phyloP scores from a whole-genome alignment of 805 yeast species.

The Ogataea minuta region DNA sequence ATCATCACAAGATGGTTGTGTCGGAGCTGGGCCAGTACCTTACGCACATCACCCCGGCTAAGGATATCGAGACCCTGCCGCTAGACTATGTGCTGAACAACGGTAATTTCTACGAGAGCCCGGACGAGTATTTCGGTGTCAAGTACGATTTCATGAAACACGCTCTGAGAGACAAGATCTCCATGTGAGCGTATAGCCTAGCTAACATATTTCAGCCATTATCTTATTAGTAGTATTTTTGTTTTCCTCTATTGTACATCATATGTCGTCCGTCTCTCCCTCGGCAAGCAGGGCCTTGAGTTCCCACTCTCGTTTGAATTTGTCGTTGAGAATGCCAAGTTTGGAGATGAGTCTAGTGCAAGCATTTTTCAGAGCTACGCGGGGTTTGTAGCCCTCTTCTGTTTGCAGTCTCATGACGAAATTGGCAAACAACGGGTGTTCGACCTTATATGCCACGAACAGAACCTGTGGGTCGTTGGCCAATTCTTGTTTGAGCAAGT shows the following conservation, averaged over 20 bases:
- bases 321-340: constrained; percentile 67
- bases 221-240: constrained; percentile 3
- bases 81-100: constrained; percentile 45
- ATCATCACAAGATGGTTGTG: constrained; percentile 85
- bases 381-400: constrained; percentile 90
- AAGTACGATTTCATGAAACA: constrained; percentile 60
- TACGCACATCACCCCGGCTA: constrained; percentile 77
- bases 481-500: constrained; percentile 81
- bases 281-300: constrained; percentile 69
- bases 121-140: constrained; percentile 45
- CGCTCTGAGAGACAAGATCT: constrained; percentile 49
- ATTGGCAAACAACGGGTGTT: constrained; percentile 95
- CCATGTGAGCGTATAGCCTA: constrained; percentile 18
- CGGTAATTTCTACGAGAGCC: constrained; percentile 41
- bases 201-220: constrained; percentile 6
- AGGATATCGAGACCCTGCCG: constrained; percentile 67
- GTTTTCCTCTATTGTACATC: constrained; percentile 8
- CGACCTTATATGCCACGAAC: constrained; percentile 96
- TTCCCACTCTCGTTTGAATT: constrained; percentile 91
- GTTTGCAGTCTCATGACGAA: constrained; percentile 94
- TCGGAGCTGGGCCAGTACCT: constrained; percentile 73
- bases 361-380: constrained; percentile 86
- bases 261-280: constrained; percentile 42
- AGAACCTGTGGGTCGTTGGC: constrained; percentile 84
- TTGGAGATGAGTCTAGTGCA: constrained; percentile 81